These are phyloP conservation scores for Chlorociboria aeruginascens DNA, from an alignment of 495 filamentous ascomycete species.

Conservation along the genomic window DNA sequence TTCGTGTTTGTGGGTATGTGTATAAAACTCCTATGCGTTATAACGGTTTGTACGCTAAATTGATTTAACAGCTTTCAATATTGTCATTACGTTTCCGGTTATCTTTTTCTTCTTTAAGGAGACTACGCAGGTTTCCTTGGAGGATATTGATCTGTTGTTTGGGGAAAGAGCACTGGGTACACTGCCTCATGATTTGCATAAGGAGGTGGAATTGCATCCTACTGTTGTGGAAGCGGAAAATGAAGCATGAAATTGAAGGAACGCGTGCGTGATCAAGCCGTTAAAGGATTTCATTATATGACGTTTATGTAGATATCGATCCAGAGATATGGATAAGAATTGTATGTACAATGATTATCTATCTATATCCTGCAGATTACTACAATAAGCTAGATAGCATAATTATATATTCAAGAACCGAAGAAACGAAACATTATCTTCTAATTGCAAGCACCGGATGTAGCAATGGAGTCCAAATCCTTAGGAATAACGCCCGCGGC, in stretches of 20 bases:
- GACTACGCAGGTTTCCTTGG: slow-evolving; percentile 41
- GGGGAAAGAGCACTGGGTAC: slow-evolving; percentile 33
- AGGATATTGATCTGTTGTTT: slow-evolving; percentile 46
- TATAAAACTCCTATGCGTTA: not conserved
- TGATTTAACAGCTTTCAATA: slow-evolving; percentile 13
- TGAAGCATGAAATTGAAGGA: too few relatives aligned
- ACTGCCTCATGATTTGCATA: slow-evolving; percentile 26
- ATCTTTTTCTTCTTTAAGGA: slow-evolving; percentile 45
- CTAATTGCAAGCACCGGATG: slow-evolving; percentile 18
- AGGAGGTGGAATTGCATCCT: not conserved
- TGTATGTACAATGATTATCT: too few relatives aligned
- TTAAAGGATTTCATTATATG: too few relatives aligned
- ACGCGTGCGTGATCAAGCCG: too few relatives aligned
- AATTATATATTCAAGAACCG: too few relatives aligned
- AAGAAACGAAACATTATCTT: too few relatives aligned
- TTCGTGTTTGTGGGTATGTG: slow-evolving; percentile 36
- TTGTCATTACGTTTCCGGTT: slow-evolving; percentile 22
- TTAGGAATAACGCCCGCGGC: slow-evolving; percentile 38
- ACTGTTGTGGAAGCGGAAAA: too few relatives aligned
- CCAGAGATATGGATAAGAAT: too few relatives aligned
- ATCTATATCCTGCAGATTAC: too few relatives aligned
- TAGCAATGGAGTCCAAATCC: not conserved
- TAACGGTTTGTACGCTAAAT: not conserved
- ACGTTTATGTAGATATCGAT: too few relatives aligned
- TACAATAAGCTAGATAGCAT: too few relatives aligned